phyloP scores from a whole-genome alignment of 2,329 filamentous ascomycete genomes.

The Botryotinia globosa region DNA sequence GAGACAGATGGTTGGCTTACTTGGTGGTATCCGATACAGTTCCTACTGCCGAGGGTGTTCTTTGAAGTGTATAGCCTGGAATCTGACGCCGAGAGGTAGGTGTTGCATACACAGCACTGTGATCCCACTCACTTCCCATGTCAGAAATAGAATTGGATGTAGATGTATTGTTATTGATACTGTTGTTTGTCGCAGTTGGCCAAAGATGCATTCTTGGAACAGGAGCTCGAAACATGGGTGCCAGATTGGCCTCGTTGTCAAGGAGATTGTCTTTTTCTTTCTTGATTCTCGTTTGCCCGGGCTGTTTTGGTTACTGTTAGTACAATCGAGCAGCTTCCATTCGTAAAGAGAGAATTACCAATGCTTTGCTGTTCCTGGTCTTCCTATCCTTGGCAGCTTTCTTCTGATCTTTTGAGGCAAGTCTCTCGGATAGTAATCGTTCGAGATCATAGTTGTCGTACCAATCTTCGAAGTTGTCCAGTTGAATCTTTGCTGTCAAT shows the following conservation, averaged over 20 bases:
- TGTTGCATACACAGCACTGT: conserved; percentile 30
- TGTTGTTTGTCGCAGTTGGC: conserved; percentile 24
- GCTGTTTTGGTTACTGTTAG: background rate
- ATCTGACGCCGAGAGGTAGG: conserved; percentile 33
- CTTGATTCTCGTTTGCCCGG: conserved; percentile 20
- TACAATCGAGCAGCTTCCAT: background rate
- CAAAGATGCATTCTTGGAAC: conserved; percentile 38
- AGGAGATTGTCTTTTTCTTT: conserved; percentile 23
- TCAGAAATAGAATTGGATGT: conserved; percentile 17
- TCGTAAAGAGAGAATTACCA: background rate
- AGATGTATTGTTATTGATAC: background rate
- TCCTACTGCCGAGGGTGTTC: conserved; percentile 12
- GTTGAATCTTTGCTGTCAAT: conserved; percentile 55
- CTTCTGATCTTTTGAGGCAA: conserved; percentile 72
- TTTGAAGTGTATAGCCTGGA: conserved; percentile 30
- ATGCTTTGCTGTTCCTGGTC: conserved; percentile 24
- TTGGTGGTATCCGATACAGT: conserved; percentile 26
- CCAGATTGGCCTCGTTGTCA: conserved; percentile 18
- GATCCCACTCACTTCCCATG: conserved; percentile 27
- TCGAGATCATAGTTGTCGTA: conserved; percentile 70
- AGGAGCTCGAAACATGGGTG: conserved; percentile 34
- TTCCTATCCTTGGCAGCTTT: conserved; percentile 43
- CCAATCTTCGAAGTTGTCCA: conserved; percentile 75
- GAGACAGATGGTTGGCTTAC: conserved; percentile 22
- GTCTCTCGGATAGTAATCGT: conserved; percentile 70